Conservation (phyloP, 208 protist genomes). For the Crithidia bombi region DNA sequence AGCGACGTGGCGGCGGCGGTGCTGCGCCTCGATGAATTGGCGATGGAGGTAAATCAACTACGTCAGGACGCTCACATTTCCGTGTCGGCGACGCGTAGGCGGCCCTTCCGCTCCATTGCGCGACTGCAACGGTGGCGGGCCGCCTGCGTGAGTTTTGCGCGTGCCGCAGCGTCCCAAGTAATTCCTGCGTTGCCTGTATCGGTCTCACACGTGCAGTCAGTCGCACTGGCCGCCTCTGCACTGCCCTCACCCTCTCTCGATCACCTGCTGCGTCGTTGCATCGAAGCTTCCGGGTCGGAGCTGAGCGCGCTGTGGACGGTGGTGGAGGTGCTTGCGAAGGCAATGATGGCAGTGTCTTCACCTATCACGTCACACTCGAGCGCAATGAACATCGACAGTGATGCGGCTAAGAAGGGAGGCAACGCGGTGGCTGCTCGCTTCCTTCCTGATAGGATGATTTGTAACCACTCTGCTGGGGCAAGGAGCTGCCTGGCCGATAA, state of each 20-base stretch:
- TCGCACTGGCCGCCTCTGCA: neutral
- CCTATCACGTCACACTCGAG: neutral
- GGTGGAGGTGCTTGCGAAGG: constrained; percentile 4
- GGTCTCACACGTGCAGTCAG: neutral
- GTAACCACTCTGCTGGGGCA: neutral
- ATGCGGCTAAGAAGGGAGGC: neutral
- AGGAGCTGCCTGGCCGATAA: neutral
- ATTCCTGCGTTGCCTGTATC: neutral
- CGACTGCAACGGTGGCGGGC: constrained; percentile 14
- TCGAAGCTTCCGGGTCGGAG: constrained; percentile 1
- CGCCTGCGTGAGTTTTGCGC: neutral
- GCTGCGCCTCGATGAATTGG: constrained; percentile 36
- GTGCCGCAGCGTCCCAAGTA: neutral
- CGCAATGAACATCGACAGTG: neutral
- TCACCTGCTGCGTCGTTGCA: constrained; percentile 12
- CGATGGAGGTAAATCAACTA: constrained; percentile 43
- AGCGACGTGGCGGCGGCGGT: constrained; percentile 36
- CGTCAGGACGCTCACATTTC: neutral
- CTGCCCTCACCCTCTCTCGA: neutral
- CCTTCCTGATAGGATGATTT: neutral
- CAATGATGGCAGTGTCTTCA: neutral
- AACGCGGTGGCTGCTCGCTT: neutral
- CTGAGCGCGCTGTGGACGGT: constrained; percentile 30
- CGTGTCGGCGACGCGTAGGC: neutral
- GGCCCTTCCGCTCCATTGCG: constrained; percentile 21